Base-by-base conservation (phyloP, 2,329 filamentous ascomycete genomes). In the Calonectria hawksworthii region DNA sequence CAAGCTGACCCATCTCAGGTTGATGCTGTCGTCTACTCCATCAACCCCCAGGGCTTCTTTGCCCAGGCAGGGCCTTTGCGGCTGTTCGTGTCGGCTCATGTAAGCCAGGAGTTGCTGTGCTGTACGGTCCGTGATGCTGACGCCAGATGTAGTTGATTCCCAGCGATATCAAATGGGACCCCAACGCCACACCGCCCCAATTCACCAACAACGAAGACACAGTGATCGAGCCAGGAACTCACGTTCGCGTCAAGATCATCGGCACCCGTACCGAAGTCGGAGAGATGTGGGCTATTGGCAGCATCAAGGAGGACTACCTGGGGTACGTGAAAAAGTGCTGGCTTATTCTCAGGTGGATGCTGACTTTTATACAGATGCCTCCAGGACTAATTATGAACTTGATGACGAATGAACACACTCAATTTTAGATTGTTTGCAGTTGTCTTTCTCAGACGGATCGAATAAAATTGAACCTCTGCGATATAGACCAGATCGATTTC, bases 201-300 rank as follows among this genome's bases (percentile, higher is more conserved):
- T 99, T 96, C 86, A 98, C 96, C 50, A 96, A 99, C 85, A 96
- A 98, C 82, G 95, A 95, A 76, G 97, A 98, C 78, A 95, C 96
- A 78, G 93, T 96, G 44, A 98, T 99, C 82, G 96, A 99, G 86
- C 95, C 96, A 74, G 95, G 96, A 63, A 98, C 96, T 21, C 96
- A 98, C 81, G 92, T 99, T 77, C 94, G 97, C 61, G 92, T 99
- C 78, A 98, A 98, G 87, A 93, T 99, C 77, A 95, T 98, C 80
- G 97, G 97, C 86, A 94, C 96, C 66, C 92, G 98, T 86, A 96
- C 95, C 77, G 97, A 99, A 84, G 95, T 99, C 67, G 95, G 95
- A 76, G 94, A 95, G 84, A 98, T 99, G 91, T 98, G 94, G 90
- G 97, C 96, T 47, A 98, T 99, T 85, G 97, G 96, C 75, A 99